Evolutionary conservation across 2,329 filamentous ascomycete species (phyloP).

Genomic region (Aspergillus sp.): DNA sequence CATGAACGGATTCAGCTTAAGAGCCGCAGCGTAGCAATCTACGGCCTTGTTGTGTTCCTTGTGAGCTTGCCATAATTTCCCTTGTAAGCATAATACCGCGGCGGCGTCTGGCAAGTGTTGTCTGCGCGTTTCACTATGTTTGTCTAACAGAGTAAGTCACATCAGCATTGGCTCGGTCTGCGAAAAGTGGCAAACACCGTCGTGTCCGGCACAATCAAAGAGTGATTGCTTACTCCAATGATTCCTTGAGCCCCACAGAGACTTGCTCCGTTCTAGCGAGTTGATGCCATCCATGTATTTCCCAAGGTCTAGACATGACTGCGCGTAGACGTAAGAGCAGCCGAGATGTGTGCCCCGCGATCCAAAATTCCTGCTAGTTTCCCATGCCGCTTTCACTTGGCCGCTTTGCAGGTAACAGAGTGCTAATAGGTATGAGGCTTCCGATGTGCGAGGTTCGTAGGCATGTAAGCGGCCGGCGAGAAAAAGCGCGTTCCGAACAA

Average conservation of each 20-base stretch:
- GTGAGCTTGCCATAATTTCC: conserved; percentile 81
- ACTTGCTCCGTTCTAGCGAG: conserved; percentile 77
- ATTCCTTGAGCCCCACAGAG: conserved; percentile 72
- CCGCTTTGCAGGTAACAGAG: conserved; percentile 82
- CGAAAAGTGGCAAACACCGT: not conserved
- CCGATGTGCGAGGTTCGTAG: conserved; percentile 76
- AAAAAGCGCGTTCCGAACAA: conserved; percentile 88
- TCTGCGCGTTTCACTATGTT: conserved; percentile 73
- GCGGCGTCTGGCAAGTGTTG: conserved; percentile 78
- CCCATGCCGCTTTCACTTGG: conserved; percentile 81
- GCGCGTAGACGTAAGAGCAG: conserved; percentile 88
- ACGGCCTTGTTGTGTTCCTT: conserved; percentile 80
- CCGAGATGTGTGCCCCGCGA: conserved; percentile 74
- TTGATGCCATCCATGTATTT: conserved; percentile 77
- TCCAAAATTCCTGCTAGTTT: conserved; percentile 71
- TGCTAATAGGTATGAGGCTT: conserved; percentile 79
- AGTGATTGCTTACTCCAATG: conserved; percentile 66
- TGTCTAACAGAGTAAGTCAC: conserved; percentile 44
- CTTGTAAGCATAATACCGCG: conserved; percentile 77
- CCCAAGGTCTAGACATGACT: conserved; percentile 78
- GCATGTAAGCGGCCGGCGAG: conserved; percentile 83
- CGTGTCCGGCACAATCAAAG: not conserved
- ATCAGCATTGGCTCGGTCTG: conserved; percentile 3
- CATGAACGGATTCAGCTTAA: conserved; percentile 92
- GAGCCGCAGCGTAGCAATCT: conserved; percentile 79